Percentiles rank a stretch among this genome's conserved stretches.
These are phyloP conservation scores for Saccharomycopsis fodiens DNA, from an alignment of 805 yeast genomes.

Conservation along the genomic window DNA sequence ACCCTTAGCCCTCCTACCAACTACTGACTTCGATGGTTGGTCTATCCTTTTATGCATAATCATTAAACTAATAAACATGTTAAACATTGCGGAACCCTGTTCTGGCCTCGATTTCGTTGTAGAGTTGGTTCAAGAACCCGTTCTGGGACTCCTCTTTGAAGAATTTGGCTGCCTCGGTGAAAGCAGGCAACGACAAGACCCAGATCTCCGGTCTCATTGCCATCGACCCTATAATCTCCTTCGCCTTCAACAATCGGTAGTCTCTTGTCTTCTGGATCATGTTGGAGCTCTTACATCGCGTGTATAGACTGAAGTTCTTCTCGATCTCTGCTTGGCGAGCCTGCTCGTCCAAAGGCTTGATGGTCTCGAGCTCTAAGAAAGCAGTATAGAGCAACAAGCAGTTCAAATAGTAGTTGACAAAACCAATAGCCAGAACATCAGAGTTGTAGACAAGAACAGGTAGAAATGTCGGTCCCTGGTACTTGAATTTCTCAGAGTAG, in stretches of 20 bases:
- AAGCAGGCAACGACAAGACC: not conserved
- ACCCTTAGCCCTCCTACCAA: not conserved
- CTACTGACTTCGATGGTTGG: not conserved
- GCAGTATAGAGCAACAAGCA: not conserved
- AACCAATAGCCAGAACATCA: not conserved
- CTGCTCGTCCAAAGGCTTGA: too few species aligned
- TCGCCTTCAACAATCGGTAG: not conserved
- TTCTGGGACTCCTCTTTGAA: not conserved
- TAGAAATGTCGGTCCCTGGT: not conserved
- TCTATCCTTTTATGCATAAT: too few species aligned
- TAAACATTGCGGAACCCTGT: not conserved
- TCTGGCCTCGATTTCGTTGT: not conserved
- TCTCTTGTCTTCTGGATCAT: not conserved
- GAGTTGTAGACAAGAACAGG: not conserved
- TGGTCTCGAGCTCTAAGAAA: not conserved
- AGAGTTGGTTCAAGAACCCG: not conserved
- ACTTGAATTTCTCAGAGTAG: not conserved
- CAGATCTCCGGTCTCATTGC: not conserved
- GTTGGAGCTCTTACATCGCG: not conserved
- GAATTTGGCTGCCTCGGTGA: not conserved
- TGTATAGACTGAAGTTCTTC: not conserved
- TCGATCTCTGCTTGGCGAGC: not conserved
- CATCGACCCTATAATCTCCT: not conserved
- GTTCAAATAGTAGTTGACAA: not conserved
- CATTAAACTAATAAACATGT: not conserved